phyloP scores from a whole-genome alignment of 1,284 basidiomycete genomes.

The Ustilago tritici region DNA sequence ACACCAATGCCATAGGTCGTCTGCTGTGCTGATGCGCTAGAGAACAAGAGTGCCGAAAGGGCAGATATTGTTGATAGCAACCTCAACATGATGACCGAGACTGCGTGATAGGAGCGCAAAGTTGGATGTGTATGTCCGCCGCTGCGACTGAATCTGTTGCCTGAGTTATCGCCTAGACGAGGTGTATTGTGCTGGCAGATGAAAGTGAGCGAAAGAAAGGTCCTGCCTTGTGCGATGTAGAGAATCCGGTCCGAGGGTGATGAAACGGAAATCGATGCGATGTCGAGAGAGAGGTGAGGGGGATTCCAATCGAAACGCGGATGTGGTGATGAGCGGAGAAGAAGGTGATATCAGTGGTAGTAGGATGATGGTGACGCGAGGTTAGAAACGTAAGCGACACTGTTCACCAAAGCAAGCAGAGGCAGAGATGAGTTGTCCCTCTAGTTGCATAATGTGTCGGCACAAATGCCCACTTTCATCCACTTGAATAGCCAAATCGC shows the following conservation, averaged over 20 bases:
- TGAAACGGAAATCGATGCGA: neutral
- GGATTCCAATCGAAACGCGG: neutral
- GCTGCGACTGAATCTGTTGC: too few species aligned
- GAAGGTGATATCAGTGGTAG: neutral
- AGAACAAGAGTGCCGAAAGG: slow-evolving; percentile 12
- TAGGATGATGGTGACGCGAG: neutral
- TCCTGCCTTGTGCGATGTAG: neutral
- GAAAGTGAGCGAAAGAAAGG: neutral
- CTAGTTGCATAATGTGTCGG: neutral
- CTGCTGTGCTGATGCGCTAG: slow-evolving; percentile 30
- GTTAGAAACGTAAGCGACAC: neutral
- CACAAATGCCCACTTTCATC: neutral
- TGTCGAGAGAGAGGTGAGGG: neutral
- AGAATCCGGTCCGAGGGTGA: neutral
- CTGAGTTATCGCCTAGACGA: too few species aligned
- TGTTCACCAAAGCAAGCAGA: neutral
- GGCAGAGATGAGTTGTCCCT: slow-evolving; percentile 1
- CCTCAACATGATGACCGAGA: slow-evolving; percentile 21
- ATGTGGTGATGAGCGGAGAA: neutral
- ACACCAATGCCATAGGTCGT: slow-evolving; percentile 41
- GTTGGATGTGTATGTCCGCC: neutral
- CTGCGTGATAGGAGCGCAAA: neutral
- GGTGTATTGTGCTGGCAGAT: neutral
- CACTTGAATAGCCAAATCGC: neutral
- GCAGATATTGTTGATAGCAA: slow-evolving; percentile 29